Base-by-base conservation (phyloP, 257 asterid species). In the Ilex asprella region DNA sequence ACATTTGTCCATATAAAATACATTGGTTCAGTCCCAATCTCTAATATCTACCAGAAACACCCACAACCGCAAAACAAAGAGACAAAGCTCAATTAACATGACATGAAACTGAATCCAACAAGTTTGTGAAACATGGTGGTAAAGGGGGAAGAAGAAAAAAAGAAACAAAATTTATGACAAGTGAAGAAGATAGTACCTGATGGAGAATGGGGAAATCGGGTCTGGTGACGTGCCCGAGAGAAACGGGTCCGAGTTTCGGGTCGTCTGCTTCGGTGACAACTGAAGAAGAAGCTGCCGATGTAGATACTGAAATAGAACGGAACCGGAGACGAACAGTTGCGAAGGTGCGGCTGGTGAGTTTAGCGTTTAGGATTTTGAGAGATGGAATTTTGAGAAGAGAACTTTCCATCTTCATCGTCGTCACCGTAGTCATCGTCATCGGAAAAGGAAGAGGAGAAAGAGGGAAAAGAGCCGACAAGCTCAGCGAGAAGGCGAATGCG, bases 181-280 rank as follows among this genome's bases (percentile, higher is more conserved):
- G 8, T 35, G 8, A 35, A n/a, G 6, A 46, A 55, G 57, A 30
- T 35, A 14, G 5, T 69, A 63, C 99, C 97, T 92, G 97, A 69
- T 82, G 87, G 52, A 93, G 97, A 55, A 93, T 89, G 16, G 99
- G 99, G 63, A 93, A 93, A 71, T 87, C 95, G 63, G 86, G 80
- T 7, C 87, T 87, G 62, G 92, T 82, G 51, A 70, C 67, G 74
- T 85, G 79, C 0, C 95, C 96, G 56, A 92, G 85, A 30, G 98
- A 88, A 56, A 75, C 81, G 15, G 89, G 82, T 16, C 86, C 91
- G 32, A 81, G 79, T 31, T 71, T 83, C 41, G 75, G 71, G 67
- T 53, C 5, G 30, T 53, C 55, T n/a, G 15, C 55, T 14, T 72
- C 75, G 68, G 32, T 67, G 52, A 27, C 83, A 70, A 58, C 75